Evolutionary conservation across 768 basidiomycete genomes (phyloP).

Genomic region (Lactifluus rugatus): DNA sequence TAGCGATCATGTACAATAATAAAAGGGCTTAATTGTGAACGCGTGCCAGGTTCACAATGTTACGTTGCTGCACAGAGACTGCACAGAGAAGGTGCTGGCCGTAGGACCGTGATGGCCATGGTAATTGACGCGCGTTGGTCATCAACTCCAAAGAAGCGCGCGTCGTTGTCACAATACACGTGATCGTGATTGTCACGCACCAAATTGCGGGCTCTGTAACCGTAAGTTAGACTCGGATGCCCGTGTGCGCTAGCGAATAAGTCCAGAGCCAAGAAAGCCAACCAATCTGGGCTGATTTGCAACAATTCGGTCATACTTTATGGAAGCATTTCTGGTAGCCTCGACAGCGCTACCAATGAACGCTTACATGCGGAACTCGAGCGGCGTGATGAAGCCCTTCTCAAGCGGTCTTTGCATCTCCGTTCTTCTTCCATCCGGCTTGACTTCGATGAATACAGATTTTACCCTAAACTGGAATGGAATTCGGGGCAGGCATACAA

Average conservation of each 20-base stretch:
- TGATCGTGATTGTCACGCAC: background rate
- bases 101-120: background rate
- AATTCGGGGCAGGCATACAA: no score
- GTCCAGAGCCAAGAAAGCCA: no score
- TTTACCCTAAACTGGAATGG: constrained; percentile 11
- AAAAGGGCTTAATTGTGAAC: no score
- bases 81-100: background rate
- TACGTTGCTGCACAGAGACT: no score
- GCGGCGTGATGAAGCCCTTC: background rate
- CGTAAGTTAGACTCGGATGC: no score
- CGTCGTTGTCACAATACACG: constrained; percentile 8
- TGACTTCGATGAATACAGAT: background rate
- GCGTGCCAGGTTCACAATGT: no score
- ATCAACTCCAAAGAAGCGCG: no score
- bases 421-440: background rate
- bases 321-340: background rate
- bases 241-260: no score
- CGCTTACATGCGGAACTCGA: constrained; percentile 2
- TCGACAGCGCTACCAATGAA: background rate
- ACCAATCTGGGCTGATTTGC: no score
- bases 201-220: no score
- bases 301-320: no score
- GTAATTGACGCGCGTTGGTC: background rate
- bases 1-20: background rate
- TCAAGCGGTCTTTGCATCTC: background rate